Conservation (phyloP, 768 basidiomycete genomes). For the Tubosaeta brunneosetosa region DNA sequence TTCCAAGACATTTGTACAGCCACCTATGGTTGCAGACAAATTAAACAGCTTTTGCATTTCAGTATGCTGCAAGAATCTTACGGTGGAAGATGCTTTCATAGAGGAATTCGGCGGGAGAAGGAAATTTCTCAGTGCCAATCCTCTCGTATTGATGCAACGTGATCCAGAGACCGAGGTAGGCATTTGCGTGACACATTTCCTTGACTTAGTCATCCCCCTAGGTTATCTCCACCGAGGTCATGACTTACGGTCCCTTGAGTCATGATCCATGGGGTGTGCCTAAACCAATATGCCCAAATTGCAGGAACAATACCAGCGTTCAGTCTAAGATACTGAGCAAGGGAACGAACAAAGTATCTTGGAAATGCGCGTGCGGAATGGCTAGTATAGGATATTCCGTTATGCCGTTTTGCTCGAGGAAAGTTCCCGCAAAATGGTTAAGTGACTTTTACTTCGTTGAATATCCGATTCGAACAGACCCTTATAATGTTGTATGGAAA, state of each 20-base stretch:
- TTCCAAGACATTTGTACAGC: not conserved
- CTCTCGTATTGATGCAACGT: not conserved
- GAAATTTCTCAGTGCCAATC: not conserved
- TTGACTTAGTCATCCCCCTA: not conserved
- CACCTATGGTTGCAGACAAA: not conserved
- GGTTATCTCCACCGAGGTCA: not conserved
- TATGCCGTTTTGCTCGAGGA: not conserved
- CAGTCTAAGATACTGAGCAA: not conserved
- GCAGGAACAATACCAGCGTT: not conserved
- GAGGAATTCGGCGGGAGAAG: not conserved
- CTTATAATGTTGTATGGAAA: too few relatives aligned
- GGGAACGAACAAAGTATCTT: not conserved
- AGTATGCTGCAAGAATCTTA: not conserved
- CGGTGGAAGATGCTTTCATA: not conserved
- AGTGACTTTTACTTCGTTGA: not conserved
- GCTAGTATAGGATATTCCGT: not conserved
- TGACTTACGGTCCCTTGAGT: conserved; percentile 1
- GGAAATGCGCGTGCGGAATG: not conserved
- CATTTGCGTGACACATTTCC: too few relatives aligned
- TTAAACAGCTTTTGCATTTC: not conserved
- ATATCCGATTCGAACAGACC: not conserved
- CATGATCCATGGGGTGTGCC: conserved; percentile 3
- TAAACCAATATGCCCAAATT: not conserved
- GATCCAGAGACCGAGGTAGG: not conserved
- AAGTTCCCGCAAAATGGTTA: not conserved